These are phyloP conservation scores for Neotropicomus parvogracilis DNA, from an alignment of 1,284 basidiomycete species.

Conservation along the genomic window DNA sequence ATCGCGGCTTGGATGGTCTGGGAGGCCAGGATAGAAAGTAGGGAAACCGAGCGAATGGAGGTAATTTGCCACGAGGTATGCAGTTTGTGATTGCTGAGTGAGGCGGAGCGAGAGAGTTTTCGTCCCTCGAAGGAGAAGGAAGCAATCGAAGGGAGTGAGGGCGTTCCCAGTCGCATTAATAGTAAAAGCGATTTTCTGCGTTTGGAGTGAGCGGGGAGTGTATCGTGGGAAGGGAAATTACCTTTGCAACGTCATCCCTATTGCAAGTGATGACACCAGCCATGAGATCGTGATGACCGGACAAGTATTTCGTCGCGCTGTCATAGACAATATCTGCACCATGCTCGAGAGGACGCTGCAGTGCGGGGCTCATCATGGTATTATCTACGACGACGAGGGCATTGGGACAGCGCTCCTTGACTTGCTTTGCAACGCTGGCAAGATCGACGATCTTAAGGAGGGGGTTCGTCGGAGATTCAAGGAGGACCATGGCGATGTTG, in stretches of 20 bases:
- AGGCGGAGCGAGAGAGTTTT: constrained; percentile 98
- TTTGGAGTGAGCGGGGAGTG: constrained; percentile 2
- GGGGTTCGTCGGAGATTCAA: constrained; percentile 98
- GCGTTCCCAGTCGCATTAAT: constrained; percentile 99
- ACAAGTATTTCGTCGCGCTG: constrained; percentile 96
- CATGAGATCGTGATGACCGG: constrained; percentile 99
- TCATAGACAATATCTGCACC: constrained; percentile 98
- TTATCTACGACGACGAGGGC: constrained; percentile 95
- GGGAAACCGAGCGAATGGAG: constrained; percentile 86
- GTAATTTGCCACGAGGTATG: constrained; percentile 85
- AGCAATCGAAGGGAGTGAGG: constrained; percentile 92
- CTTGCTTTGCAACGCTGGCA: constrained; percentile 72
- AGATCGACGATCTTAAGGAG: constrained; percentile 95
- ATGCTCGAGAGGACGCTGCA: constrained; percentile 93
- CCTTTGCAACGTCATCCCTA: constrained; percentile 86
- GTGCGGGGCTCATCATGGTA: constrained; percentile 99
- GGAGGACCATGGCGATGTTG: constrained; percentile 83
- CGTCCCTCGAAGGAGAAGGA: constrained; percentile 91
- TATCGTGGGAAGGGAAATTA: constrained; percentile 26
- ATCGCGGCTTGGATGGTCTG: constrained; percentile 79
- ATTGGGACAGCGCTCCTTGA: constrained; percentile 77
- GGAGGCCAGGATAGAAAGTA: constrained; percentile 92
- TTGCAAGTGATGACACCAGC: constrained; percentile 93
- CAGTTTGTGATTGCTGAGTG: constrained; percentile 88
- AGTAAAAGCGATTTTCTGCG: constrained; percentile 82